phyloP scores from a whole-genome alignment of 1,284 basidiomycete species.

The Moesziomyces sp. region DNA sequence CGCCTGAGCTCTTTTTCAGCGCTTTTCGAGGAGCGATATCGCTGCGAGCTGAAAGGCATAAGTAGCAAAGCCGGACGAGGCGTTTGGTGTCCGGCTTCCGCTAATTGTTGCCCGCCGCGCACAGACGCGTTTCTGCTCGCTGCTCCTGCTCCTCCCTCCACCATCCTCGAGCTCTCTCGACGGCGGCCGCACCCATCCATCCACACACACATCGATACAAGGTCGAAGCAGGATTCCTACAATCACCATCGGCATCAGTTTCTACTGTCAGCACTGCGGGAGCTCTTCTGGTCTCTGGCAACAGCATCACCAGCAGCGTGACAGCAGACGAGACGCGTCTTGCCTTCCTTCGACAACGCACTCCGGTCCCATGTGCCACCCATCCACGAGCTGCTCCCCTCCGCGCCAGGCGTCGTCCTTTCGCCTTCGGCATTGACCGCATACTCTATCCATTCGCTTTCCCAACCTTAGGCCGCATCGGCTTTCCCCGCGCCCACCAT shows the following conservation, averaged over 20 bases:
- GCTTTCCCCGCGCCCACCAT: slow-evolving; percentile 1
- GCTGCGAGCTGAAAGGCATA: not conserved
- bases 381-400: not conserved
- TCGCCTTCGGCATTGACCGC: not conserved
- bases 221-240: too few species aligned
- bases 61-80: not conserved
- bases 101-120: not conserved
- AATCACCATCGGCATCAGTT: too few species aligned
- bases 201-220: not conserved
- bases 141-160: not conserved
- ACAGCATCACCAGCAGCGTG: too few species aligned
- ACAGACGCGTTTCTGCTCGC: not conserved
- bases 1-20: not conserved
- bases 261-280: too few species aligned
- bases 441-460: not conserved
- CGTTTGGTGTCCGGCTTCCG: not conserved
- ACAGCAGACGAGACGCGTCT: not conserved
- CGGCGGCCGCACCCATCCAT: not conserved
- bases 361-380: not conserved
- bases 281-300: too few species aligned
- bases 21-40: not conserved
- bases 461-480: too few species aligned
- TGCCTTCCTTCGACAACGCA: not conserved
- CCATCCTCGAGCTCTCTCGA: not conserved
- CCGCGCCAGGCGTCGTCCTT: too few species aligned